A percentile compares a stretch with the other conserved stretches of the same genome.
Evolutionary conservation across 371 early-diverging fungal genomes (phyloP).

Genomic region (Dichotomocladium elegans): DNA sequence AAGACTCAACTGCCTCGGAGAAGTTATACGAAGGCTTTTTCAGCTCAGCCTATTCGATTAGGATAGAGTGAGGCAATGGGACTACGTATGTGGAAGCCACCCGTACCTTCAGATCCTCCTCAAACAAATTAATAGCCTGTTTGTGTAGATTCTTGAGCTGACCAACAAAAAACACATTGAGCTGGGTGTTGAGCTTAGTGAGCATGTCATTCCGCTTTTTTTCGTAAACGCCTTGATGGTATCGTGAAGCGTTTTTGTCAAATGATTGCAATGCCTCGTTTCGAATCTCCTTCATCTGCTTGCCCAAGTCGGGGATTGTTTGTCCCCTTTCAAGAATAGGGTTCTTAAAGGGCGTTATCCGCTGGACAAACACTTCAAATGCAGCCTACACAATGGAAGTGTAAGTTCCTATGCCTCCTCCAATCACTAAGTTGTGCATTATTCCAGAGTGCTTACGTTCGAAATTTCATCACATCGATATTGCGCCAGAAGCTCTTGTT

Average conservation of each 20-base stretch:
- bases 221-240: slow-evolving; percentile 85
- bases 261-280: slow-evolving; percentile 65
- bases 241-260: slow-evolving; percentile 88
- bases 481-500: slow-evolving; percentile 96
- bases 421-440: neutral
- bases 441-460: slow-evolving; percentile 36
- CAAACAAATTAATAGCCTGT: slow-evolving; percentile 63
- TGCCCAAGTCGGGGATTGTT: slow-evolving; percentile 75
- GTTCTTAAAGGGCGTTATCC: slow-evolving; percentile 56
- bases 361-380: slow-evolving; percentile 64
- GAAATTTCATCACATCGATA: slow-evolving; percentile 98
- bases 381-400: slow-evolving; percentile 42
- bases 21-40: slow-evolving; percentile 54
- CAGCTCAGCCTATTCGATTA: slow-evolving; percentile 33
- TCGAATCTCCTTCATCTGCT: slow-evolving; percentile 57
- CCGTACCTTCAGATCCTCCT: slow-evolving; percentile 25
- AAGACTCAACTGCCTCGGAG: slow-evolving; percentile 41
- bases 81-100: no score
- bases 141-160: slow-evolving; percentile 87
- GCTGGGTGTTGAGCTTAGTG: slow-evolving; percentile 68
- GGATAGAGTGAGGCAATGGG: no score
- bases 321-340: slow-evolving; percentile 72
- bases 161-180: slow-evolving; percentile 76
- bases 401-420: neutral
- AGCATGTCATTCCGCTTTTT: slow-evolving; percentile 82